Base-by-base conservation (phyloP, 2,329 filamentous ascomycete species). In the Monilinia fructicola region DNA sequence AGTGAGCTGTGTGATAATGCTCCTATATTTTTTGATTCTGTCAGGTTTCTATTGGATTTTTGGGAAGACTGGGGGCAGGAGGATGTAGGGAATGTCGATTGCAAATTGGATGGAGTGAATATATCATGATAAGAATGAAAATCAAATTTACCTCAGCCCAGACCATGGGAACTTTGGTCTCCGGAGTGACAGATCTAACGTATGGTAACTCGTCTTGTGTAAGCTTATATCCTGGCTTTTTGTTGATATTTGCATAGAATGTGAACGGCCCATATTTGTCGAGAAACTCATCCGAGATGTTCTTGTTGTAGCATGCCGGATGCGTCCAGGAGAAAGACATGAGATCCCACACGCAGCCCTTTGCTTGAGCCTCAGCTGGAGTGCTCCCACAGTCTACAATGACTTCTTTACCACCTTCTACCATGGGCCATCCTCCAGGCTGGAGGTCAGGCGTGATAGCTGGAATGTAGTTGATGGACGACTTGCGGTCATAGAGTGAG, bases 251-350 rank as follows among this genome's bases (percentile, higher is more conserved):
- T 35, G 52, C 28, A 50, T 52, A 28, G 7, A 16, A 62, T 35
- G n/a, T 35, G 35, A 35, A 62, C 5, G 59, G 59, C 28, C 59
- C 59, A 48, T 50, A 46, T 35, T 28, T n/a, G 4, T 42, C 59
- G 16, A 48, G 14, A 3, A 35, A 48, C 26, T 50, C 28, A 48
- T 62, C 59, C 12, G 59, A 62, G 16, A 55, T 53, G 23, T 62
- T 53, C 44, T 62, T 54, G 21, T 67, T 38, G 18, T 44, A 67
- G 38, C 65, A 67, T 23, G 38, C 48, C 10, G 56, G 56, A 56
- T 55, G 65, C 11, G 50, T 56, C 65, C 65, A 67, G 23, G 38
- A 38, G 23, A 62, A 67, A 18, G 38, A 54, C 65, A 67, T 67
- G 52, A 63, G 40, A 50, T 67, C 65, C 56, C 56, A 67, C 11